phyloP scores from a whole-genome alignment of 768 basidiomycete species.

The Termitomyces sp. region DNA sequence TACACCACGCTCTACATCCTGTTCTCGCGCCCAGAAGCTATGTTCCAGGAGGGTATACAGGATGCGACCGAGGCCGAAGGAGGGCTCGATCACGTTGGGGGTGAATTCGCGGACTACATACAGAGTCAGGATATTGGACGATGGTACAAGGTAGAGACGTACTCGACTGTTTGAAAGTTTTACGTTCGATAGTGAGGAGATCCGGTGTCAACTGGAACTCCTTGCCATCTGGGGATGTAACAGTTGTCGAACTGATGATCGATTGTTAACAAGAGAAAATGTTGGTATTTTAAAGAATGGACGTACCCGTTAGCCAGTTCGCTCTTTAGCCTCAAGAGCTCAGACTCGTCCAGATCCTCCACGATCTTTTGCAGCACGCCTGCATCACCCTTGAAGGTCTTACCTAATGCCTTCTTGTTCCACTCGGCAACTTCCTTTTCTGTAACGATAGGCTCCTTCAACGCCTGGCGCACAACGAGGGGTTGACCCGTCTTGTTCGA shows the following conservation, averaged over 20 bases:
- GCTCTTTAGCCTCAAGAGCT: slow-evolving; percentile 61
- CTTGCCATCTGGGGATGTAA: slow-evolving; percentile 58
- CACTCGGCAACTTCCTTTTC: slow-evolving; percentile 78
- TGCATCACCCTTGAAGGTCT: slow-evolving; percentile 86
- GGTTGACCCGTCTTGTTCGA: slow-evolving; percentile 78
- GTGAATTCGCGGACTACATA: slow-evolving; percentile 87
- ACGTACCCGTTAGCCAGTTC: slow-evolving; percentile 75
- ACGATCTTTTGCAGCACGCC: slow-evolving; percentile 60
- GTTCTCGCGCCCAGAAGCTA: slow-evolving; percentile 91
- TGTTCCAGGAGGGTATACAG: slow-evolving; percentile 93
- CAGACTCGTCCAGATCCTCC: slow-evolving; percentile 61
- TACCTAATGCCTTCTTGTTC: slow-evolving; percentile 87
- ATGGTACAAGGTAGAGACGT: slow-evolving; percentile 21
- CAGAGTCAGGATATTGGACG: background rate
- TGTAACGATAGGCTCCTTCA: slow-evolving; percentile 81
- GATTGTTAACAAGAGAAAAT: background rate
- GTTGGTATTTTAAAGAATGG: background rate
- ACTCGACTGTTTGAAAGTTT: slow-evolving; percentile 88
- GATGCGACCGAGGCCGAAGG: slow-evolving; percentile 96
- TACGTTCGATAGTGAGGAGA: slow-evolving; percentile 72
- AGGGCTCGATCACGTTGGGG: slow-evolving; percentile 98
- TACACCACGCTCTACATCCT: slow-evolving; percentile 87
- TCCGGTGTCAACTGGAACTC: slow-evolving; percentile 71
- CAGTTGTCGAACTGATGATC: slow-evolving; percentile 43
- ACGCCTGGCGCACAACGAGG: slow-evolving; percentile 80